Conservation (phyloP, 768 basidiomycete genomes). For the Russula foetens region DNA sequence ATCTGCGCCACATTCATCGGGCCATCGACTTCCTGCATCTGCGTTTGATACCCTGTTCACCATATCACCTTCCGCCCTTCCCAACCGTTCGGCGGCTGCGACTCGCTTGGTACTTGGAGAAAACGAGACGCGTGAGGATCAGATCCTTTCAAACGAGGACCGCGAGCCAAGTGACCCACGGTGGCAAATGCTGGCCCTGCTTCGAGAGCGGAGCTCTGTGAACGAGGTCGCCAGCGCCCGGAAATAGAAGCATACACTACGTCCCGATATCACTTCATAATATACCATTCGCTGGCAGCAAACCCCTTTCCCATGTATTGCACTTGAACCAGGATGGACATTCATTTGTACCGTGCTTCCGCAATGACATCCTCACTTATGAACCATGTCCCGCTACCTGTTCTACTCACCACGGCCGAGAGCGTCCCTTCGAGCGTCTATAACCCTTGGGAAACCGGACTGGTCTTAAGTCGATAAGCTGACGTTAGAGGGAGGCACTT, state of each 20-base stretch:
- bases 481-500: too few relatives aligned
- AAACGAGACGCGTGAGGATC: conserved; percentile 46
- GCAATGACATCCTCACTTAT: background rate
- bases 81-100: conserved; percentile 70
- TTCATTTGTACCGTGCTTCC: background rate
- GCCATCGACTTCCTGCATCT: conserved; percentile 48
- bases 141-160: conserved; percentile 48
- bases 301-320: background rate
- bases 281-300: background rate
- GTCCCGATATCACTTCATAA: background rate
- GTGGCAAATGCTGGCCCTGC: conserved; percentile 72
- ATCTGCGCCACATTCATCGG: conserved; percentile 33
- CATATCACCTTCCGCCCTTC: conserved; percentile 66
- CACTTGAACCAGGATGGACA: background rate
- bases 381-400: background rate
- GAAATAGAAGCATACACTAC: conserved; percentile 23
- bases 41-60: conserved; percentile 77
- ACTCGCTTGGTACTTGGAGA: conserved; percentile 57
- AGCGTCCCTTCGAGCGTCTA: background rate
- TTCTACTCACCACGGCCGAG: too few relatives aligned
- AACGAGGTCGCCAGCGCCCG: conserved; percentile 41
- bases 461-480: background rate
- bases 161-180: conserved; percentile 55
- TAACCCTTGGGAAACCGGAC: background rate
- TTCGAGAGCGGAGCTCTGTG: conserved; percentile 66